Conservation (phyloP, 768 basidiomycete species). For the Kwoniella bestiolae region DNA sequence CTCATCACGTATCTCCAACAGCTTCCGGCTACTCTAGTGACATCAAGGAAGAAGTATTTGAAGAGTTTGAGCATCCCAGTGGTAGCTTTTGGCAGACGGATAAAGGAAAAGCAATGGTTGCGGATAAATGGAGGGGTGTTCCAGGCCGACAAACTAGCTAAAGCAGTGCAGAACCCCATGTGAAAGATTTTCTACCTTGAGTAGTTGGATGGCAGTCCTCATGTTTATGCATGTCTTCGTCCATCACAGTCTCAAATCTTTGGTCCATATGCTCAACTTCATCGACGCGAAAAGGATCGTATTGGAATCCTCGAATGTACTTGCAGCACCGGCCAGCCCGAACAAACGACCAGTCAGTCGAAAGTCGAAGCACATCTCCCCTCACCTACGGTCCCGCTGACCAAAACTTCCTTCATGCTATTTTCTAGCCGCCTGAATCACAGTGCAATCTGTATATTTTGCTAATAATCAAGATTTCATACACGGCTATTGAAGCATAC, state of each 20-base stretch:
- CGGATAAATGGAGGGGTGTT: slow-evolving; percentile 38
- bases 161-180: slow-evolving; percentile 1
- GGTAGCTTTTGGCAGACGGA: slow-evolving; percentile 41
- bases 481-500: slow-evolving; percentile 11
- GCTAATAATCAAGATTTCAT: background rate
- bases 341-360: too few species aligned
- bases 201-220: too few species aligned
- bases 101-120: slow-evolving; percentile 36
- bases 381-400: too few species aligned
- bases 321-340: too few species aligned
- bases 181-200: background rate
- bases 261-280: too few species aligned
- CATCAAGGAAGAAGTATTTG: slow-evolving; percentile 35
- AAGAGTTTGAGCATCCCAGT: slow-evolving; percentile 32
- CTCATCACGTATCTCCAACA: slow-evolving; percentile 31
- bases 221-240: too few species aligned
- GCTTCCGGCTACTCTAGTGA: slow-evolving; percentile 36
- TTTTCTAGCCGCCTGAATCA: slow-evolving; percentile 27
- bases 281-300: too few species aligned
- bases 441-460: slow-evolving; percentile 8
- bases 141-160: slow-evolving; percentile 33
- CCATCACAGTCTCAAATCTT: background rate
- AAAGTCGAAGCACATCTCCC: too few species aligned
- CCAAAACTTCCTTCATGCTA: too few species aligned
- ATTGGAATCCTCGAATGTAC: too few species aligned